Evolutionary conservation across 352 stramenopile genomes (phyloP), one percentile per base, ranked within the genome.

Genomic region (Pythium brachiatum): DNA sequence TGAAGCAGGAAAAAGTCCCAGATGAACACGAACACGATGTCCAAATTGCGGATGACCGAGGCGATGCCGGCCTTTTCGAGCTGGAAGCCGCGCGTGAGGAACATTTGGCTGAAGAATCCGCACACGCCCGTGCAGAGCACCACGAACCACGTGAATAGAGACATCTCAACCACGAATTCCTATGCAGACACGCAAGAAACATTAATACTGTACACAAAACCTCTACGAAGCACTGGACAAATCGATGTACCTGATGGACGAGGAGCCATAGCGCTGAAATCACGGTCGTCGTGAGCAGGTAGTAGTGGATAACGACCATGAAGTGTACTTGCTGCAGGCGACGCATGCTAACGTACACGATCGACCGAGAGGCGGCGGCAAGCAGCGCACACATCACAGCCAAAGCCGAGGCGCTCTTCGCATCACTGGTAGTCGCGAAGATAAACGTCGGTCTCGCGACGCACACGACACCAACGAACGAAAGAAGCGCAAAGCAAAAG

Each of bases 221-320:
- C n/a, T n/a, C n/a, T n/a, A n/a, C n/a, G n/a, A n/a, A n/a, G n/a
- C n/a, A n/a, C n/a, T n/a, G n/a, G n/a, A n/a, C 31, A 12, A 57
- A 11, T 20, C 31, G 20, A 38, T 47, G 2, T 47, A 64, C 57
- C 12, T 29, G 50, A 5, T 64, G 7, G 3, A 64, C 27, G 48
- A 58, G 27, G n/a, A 64, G 48, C 26, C 34, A 64, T 4, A 58
- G 5, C 18, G 39, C 68, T 16, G 80, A 84, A 20, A 78, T 53
- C 9, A 82, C 53, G 18, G 79, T 80, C 21, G 52, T 64, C 11
- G 69, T 69, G 21, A 86, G 64, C 27, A 89, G 46, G 48, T 81
- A 79, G 61, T 89, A 87, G 59, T 87, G 66, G 62, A 86, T 77
- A n/a, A 86, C 70, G n/a, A 83, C 72, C 25, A 88, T 72, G 55